These are phyloP conservation scores for Gastrolobium bilobum DNA, from an alignment of 306 rosid genomes.

Conservation along the genomic window DNA sequence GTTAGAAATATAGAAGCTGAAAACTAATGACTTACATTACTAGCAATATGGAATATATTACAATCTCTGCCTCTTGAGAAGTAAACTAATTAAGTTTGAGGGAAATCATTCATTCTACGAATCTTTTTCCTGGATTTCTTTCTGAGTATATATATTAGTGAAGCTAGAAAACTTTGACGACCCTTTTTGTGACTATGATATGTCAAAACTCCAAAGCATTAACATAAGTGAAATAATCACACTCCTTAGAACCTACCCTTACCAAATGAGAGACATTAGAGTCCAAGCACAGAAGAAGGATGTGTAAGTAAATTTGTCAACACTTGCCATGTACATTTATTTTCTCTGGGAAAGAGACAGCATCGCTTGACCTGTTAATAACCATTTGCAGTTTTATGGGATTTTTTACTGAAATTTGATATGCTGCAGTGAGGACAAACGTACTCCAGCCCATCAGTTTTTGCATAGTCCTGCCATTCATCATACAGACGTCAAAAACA, in stretches of 20 bases:
- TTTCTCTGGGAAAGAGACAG: neutral
- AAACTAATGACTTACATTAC: neutral
- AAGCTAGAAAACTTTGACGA: conserved; percentile 26
- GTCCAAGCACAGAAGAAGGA: conserved; percentile 27
- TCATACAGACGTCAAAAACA: neutral
- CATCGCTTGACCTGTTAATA: conserved; percentile 39
- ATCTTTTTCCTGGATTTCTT: conserved; percentile 23
- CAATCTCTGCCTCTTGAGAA: conserved; percentile 20
- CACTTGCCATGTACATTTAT: conserved; percentile 46
- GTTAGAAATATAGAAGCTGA: conserved; percentile 10
- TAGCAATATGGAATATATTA: conserved; percentile 11
- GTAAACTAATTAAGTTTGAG: conserved; percentile 20
- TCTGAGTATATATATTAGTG: neutral
- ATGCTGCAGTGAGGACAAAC: conserved; percentile 93
- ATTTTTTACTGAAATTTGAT: conserved; percentile 83
- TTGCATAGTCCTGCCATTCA: conserved; percentile 88
- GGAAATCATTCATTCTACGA: conserved; percentile 35
- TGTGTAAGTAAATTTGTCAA: conserved; percentile 34
- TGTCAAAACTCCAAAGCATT: conserved; percentile 30
- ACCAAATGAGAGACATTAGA: neutral
- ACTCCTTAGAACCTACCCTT: conserved; percentile 45
- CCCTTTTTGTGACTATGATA: conserved; percentile 32
- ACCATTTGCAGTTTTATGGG: conserved; percentile 83
- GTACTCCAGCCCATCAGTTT: conserved; percentile 96
- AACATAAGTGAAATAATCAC: conserved; percentile 33